Evolutionary conservation across 106 monocot species (phyloP), one percentile per base, ranked within the genome.

Genomic region (Chionographis japonica): DNA sequence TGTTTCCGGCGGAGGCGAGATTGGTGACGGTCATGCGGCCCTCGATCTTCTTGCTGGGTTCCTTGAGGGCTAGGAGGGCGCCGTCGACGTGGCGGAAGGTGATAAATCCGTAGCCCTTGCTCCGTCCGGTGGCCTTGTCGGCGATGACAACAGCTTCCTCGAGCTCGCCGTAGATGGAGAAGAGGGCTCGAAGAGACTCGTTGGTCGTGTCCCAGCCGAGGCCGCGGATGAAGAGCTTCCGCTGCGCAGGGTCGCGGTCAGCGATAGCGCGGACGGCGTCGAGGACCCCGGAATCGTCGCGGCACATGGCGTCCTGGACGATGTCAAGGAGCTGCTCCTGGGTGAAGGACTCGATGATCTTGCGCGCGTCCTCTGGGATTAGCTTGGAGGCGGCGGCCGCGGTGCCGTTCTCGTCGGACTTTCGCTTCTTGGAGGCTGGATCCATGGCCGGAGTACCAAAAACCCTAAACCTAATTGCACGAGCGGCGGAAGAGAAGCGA

Each of bases 171-270:
- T 68, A 95, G 40, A 77, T 6, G 20, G 88, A 82, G 80, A 91
- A 95, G 65, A 86, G 58, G 58, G 72, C 53, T 40, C 86, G 85
- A 58, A 95, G 84, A 52, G 72, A 68, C 0, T 95, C 91, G 43
- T 81, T 75, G 52, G 88, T 86, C 63, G 91, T 95, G 8, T 95
- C 95, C 95, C 91, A 89, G 8, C 88, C 86, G 53, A 95, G 91
- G 38, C 95, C 95, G 62, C 88, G 95, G 73, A 91, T 79, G 78
- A 95, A 95, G 67, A 95, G 91, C 82, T 95, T 95, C n/a, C 91
- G 75, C 51, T 82, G 88, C 10, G 79, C 54, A 15, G 66, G 79
- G 55, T 89, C 88, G 14, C 74, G 74, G 71, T 82, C 75, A 50
- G 88, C 83, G 69, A 80, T 35, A 17, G 76, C 8, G 7, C 88